A percentile compares a stretch with the other conserved stretches of the same genome.
Conservation (phyloP, 2,329 filamentous ascomycete species). For the Nigrospora oryzae region DNA sequence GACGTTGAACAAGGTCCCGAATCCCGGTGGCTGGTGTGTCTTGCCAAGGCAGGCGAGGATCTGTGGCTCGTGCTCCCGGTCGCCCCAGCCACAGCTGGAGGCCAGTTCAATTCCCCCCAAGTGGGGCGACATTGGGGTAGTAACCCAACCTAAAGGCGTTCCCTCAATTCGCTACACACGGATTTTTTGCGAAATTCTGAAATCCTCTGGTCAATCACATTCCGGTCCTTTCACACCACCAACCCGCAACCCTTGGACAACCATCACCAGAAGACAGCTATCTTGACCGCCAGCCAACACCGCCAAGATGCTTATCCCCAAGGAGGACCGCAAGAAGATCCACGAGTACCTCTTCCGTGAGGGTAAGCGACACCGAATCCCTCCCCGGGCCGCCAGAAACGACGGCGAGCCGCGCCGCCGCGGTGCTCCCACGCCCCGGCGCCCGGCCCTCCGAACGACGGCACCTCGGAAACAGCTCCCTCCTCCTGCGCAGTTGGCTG, state of each 20-base stretch:
- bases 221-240: constrained; percentile 10
- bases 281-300: constrained; percentile 36
- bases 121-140: too few species aligned
- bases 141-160: too few species aligned
- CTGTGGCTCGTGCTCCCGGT: too few species aligned
- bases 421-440: background rate
- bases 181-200: too few species aligned
- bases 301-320: constrained; percentile 92
- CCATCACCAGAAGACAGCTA: constrained; percentile 30
- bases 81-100: too few species aligned
- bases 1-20: too few species aligned
- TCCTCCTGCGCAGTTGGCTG: background rate
- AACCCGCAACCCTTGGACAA: background rate
- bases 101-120: too few species aligned
- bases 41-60: too few species aligned
- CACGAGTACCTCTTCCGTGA: constrained; percentile 98
- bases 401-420: background rate
- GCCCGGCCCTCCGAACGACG: background rate
- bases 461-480: background rate
- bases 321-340: constrained; percentile 99
- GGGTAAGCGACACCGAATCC: constrained; percentile 20
- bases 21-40: too few species aligned
- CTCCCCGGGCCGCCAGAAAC: background rate
- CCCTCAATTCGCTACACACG: too few species aligned
- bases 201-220: background rate